These are phyloP conservation scores for Nothophytophthora sp. DNA, from an alignment of 352 stramenopile genomes.

Conservation along the genomic window DNA sequence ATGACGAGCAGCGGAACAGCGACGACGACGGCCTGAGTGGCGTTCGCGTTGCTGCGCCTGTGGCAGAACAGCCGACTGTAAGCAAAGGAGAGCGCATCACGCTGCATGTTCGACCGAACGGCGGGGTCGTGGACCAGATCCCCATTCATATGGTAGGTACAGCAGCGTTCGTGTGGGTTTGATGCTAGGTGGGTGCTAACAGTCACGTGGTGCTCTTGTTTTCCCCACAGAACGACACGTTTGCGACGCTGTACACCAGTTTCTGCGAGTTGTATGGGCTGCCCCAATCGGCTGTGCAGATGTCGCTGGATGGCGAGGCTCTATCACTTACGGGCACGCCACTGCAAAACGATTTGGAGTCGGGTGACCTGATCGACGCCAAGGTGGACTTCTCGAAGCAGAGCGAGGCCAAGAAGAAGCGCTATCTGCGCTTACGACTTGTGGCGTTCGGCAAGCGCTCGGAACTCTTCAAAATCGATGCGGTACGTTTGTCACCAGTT, in stretches of 20 bases:
- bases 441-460: conserved; percentile 52
- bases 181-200: background rate
- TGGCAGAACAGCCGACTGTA: conserved; percentile 1
- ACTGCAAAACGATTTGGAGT: conserved; percentile 41
- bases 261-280: conserved; percentile 71
- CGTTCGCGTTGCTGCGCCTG: too few species aligned
- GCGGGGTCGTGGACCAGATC: conserved; percentile 51
- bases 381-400: conserved; percentile 74
- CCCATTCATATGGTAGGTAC: conserved; percentile 49
- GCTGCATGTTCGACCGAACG: conserved; percentile 65
- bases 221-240: conserved; percentile 52
- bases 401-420: conserved; percentile 45
- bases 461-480: conserved; percentile 73
- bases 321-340: conserved; percentile 34
- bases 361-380: conserved; percentile 67
- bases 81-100: conserved; percentile 58
- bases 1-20: conserved; percentile 32
- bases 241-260: conserved; percentile 58
- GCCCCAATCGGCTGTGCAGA: conserved; percentile 53
- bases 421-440: conserved; percentile 53
- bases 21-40: too few species aligned
- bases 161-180: background rate
- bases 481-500: conserved; percentile 25
- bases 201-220: background rate
- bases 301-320: conserved; percentile 58